Conservation (phyloP, 371 early-diverging fungal species). For the Parasitella parasitica region DNA sequence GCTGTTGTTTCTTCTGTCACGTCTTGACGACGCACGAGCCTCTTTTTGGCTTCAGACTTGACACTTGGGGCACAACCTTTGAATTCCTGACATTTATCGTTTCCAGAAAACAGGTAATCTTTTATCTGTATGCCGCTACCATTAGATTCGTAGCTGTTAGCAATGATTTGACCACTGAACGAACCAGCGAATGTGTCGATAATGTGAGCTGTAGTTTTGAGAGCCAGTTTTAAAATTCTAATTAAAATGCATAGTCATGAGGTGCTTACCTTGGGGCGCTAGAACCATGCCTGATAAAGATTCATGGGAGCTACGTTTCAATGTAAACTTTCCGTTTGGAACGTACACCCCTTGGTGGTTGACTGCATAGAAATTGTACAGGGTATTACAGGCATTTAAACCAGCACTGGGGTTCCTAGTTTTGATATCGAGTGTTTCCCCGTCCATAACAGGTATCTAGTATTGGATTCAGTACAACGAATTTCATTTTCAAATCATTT, state of each 20-base stretch:
- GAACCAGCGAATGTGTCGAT: constrained; percentile 11
- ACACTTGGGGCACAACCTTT: neutral
- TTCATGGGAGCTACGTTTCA: constrained; percentile 3
- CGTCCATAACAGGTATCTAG: constrained; percentile 12
- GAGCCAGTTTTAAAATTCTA: too few relatives aligned
- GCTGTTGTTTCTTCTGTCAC: neutral
- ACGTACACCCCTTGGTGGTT: constrained; percentile 1
- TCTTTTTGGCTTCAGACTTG: neutral
- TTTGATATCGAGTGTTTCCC: constrained; percentile 8
- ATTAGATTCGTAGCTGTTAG: constrained; percentile 6
- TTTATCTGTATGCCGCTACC: constrained; percentile 4
- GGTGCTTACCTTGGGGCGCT: constrained; percentile 18
- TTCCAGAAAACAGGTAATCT: constrained; percentile 7
- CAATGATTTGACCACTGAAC: constrained; percentile 17
- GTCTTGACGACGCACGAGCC: neutral
- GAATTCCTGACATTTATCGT: constrained; percentile 5
- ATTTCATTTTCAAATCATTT: neutral
- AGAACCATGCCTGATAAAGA: constrained; percentile 9
- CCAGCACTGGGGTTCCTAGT: constrained; percentile 7
- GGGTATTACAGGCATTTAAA: constrained; percentile 9
- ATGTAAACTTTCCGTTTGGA: neutral
- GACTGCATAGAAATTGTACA: constrained; percentile 16
- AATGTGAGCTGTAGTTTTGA: constrained; percentile 13
- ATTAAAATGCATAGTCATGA: neutral
- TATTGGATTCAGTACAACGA: too few relatives aligned